Percentiles rank a stretch among this genome's conserved stretches.
These are phyloP conservation scores for Carallia brachiata DNA, from an alignment of 345 rosid species.

Conservation along the genomic window DNA sequence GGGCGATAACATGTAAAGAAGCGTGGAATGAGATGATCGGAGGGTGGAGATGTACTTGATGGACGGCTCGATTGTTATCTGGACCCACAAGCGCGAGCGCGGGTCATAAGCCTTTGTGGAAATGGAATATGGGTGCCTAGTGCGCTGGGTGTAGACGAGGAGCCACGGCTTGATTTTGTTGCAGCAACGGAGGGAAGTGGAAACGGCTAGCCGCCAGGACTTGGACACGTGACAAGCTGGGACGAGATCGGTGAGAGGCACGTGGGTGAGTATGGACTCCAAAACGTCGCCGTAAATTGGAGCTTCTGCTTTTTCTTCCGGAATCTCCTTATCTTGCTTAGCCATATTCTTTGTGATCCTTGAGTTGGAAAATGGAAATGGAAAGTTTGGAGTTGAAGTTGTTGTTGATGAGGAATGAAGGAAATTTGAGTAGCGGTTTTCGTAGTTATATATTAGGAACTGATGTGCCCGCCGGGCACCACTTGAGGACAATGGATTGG, in stretches of 20 bases:
- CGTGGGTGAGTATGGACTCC: constrained; percentile 42
- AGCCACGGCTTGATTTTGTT: constrained; percentile 65
- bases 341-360: background rate
- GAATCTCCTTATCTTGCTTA: background rate
- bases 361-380: background rate
- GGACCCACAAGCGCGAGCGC: constrained; percentile 51
- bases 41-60: constrained; percentile 27
- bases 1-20: constrained; percentile 61
- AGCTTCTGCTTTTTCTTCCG: constrained; percentile 3
- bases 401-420: too few relatives aligned
- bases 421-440: too few relatives aligned
- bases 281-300: constrained; percentile 52
- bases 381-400: too few relatives aligned
- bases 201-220: constrained; percentile 66
- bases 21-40: constrained; percentile 58
- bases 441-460: too few relatives aligned
- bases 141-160: constrained; percentile 46
- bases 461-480: too few relatives aligned
- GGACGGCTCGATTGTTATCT: constrained; percentile 27
- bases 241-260: constrained; percentile 61
- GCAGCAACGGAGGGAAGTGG: constrained; percentile 53
- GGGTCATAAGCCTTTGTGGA: constrained; percentile 67
- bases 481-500: too few relatives aligned
- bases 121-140: constrained; percentile 30
- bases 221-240: constrained; percentile 59